Evolutionary conservation across 805 yeast species (phyloP).

Genomic region (Isabelozyma gotoi): DNA sequence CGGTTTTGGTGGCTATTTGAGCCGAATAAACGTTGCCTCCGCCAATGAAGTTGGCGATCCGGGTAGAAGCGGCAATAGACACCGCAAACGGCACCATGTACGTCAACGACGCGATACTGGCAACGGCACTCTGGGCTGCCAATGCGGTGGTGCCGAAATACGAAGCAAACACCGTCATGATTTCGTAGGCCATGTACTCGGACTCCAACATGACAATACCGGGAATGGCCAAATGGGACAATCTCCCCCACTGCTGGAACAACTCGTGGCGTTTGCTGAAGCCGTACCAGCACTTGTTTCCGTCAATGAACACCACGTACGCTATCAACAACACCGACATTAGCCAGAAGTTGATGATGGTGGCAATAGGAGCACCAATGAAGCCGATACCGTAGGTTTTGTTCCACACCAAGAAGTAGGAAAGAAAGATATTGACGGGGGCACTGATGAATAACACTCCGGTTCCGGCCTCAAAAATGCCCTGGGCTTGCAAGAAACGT

Average conservation of each 20-base stretch:
- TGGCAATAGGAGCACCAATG: constrained; percentile 44
- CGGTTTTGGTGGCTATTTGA: constrained; percentile 30
- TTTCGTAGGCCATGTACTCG: constrained; percentile 46
- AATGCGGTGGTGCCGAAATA: constrained; percentile 49
- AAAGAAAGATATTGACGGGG: constrained; percentile 38
- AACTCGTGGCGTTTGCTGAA: constrained; percentile 34
- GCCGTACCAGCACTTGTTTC: constrained; percentile 72
- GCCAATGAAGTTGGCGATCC: constrained; percentile 47
- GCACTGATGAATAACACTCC: constrained; percentile 42
- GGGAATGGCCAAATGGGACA: constrained; percentile 41
- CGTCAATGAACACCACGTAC: constrained; percentile 53
- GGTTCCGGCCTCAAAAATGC: constrained; percentile 48
- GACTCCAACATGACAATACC: constrained; percentile 47
- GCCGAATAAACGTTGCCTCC: constrained; percentile 41
- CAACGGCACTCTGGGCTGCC: constrained; percentile 53
- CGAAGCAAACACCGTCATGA: constrained; percentile 45
- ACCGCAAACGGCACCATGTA: constrained; percentile 49
- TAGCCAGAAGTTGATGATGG: constrained; percentile 42
- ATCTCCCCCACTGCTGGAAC: constrained; percentile 34
- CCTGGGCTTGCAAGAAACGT: constrained; percentile 45
- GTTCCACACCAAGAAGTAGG: constrained; percentile 46
- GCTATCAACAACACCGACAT: constrained; percentile 36
- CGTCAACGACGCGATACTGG: constrained; percentile 44
- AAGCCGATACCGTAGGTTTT: constrained; percentile 38
- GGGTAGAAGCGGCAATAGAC: constrained; percentile 43